Percentiles rank a stretch among this genome's conserved stretches.
phyloP scores from a whole-genome alignment of 305 asterid species.

The Rubia balearica region DNA sequence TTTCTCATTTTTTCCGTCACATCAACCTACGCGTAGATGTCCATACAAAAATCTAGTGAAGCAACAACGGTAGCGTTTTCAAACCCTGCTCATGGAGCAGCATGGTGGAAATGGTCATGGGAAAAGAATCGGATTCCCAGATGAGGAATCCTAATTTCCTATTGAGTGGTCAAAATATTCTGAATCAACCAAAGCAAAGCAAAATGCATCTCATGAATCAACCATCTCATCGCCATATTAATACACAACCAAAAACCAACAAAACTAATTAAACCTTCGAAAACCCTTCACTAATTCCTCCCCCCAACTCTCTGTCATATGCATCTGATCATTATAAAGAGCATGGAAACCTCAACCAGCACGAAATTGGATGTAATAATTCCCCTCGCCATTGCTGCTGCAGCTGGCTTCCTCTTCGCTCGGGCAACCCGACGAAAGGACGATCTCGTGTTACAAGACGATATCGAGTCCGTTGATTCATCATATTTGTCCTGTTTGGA shows the following conservation, averaged over 20 bases:
- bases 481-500: constrained; percentile 17
- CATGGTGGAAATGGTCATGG: neutral
- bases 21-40: too few relatives aligned
- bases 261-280: neutral
- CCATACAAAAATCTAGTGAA: too few relatives aligned
- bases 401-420: constrained; percentile 47
- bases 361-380: constrained; percentile 39
- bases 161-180: constrained; percentile 37
- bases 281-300: neutral
- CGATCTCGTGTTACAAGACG: constrained; percentile 4
- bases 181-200: too few relatives aligned
- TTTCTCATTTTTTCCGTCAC: too few relatives aligned
- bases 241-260: neutral
- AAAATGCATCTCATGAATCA: neutral
- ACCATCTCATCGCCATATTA: neutral
- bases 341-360: constrained; percentile 44
- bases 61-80: too few relatives aligned
- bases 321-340: neutral
- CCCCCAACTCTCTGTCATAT: neutral
- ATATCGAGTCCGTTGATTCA: constrained; percentile 27
- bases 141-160: neutral
- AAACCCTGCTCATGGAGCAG: too few relatives aligned
- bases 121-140: constrained; percentile 4
- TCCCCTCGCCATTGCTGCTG: constrained; percentile 49
- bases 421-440: constrained; percentile 27